Evolutionary conservation across 352 stramenopile genomes (phyloP).

Genomic region (Chrysophaeum taylorii): DNA sequence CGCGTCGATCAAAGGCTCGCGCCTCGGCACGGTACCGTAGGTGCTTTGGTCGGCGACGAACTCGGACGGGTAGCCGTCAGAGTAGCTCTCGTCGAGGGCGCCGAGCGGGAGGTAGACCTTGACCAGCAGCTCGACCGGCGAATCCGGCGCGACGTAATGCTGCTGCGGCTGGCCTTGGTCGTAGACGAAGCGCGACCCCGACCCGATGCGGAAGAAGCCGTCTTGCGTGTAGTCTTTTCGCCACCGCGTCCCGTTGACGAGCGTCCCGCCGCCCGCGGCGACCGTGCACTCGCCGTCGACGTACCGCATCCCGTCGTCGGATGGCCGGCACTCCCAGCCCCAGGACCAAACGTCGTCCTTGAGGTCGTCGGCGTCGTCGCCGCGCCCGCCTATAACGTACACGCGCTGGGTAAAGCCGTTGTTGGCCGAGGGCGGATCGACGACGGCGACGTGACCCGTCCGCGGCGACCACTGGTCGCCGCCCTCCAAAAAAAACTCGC

Average conservation of each 20-base stretch:
- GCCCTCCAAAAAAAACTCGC: conserved; percentile 6
- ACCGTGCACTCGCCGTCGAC: neutral
- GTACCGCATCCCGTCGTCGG: neutral
- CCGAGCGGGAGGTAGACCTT: conserved; percentile 31
- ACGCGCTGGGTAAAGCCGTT: conserved; percentile 45
- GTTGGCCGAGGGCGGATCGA: conserved; percentile 39
- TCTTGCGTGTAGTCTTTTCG: conserved; percentile 24
- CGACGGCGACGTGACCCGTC: conserved; percentile 40
- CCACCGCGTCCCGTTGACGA: conserved; percentile 19
- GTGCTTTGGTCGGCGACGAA: neutral
- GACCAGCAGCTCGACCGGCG: conserved; percentile 30
- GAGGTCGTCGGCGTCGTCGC: too few relatives aligned
- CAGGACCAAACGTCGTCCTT: conserved; percentile 49
- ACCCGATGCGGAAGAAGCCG: conserved; percentile 23
- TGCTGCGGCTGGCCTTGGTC: conserved; percentile 21
- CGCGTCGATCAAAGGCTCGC: conserved; percentile 31
- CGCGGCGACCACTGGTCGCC: conserved; percentile 32
- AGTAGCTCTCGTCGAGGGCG: conserved; percentile 12
- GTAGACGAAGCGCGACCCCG: conserved; percentile 28
- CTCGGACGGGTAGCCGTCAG: neutral
- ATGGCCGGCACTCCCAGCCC: conserved; percentile 17
- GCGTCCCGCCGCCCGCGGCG: neutral
- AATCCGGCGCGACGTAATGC: conserved; percentile 33
- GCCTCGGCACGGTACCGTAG: conserved; percentile 9
- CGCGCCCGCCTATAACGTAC: conserved; percentile 45